A percentile compares a stretch with the other conserved stretches of the same genome.
Conservation (phyloP, 2,329 filamentous ascomycete genomes). For the Ilyonectria robusta region DNA sequence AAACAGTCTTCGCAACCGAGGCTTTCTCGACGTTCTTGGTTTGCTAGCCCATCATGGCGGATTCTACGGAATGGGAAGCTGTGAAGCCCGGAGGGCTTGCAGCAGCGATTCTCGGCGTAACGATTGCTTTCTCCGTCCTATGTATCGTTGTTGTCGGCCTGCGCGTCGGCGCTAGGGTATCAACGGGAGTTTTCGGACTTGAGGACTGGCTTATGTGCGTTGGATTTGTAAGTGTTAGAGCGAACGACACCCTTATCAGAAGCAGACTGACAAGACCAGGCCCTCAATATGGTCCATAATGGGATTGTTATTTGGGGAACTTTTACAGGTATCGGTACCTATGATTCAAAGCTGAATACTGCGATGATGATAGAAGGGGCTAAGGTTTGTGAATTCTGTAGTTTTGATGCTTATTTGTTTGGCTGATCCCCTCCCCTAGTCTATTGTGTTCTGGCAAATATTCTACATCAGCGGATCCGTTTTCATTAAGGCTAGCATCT, state of each 20-base stretch:
- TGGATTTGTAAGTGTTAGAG: constrained; percentile 6
- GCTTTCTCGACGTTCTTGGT: background rate
- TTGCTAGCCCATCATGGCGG: constrained; percentile 7
- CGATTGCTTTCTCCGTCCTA: constrained; percentile 7
- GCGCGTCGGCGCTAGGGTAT: constrained; percentile 10
- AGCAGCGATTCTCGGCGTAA: constrained; percentile 5
- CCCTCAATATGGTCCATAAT: constrained; percentile 26
- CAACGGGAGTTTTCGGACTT: constrained; percentile 8
- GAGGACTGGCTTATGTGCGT: constrained; percentile 30
- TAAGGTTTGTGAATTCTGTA: no score
- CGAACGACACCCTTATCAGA: background rate
- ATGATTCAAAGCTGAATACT: constrained; percentile 2
- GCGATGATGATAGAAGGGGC: background rate
- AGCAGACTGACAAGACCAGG: background rate
- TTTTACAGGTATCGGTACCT: constrained; percentile 17
- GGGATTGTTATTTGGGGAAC: constrained; percentile 22
- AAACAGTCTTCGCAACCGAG: background rate
- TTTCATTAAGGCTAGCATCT: background rate
- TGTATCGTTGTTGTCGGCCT: constrained; percentile 15
- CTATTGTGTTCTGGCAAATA: background rate
- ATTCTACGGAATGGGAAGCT: constrained; percentile 13
- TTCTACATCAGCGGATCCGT: background rate
- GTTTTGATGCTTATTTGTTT: no score
- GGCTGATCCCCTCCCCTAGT: no score
- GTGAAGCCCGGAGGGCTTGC: constrained; percentile 22